phyloP scores from a whole-genome alignment of 2,329 filamentous ascomycete species.

The Trichoderma endophyticum region DNA sequence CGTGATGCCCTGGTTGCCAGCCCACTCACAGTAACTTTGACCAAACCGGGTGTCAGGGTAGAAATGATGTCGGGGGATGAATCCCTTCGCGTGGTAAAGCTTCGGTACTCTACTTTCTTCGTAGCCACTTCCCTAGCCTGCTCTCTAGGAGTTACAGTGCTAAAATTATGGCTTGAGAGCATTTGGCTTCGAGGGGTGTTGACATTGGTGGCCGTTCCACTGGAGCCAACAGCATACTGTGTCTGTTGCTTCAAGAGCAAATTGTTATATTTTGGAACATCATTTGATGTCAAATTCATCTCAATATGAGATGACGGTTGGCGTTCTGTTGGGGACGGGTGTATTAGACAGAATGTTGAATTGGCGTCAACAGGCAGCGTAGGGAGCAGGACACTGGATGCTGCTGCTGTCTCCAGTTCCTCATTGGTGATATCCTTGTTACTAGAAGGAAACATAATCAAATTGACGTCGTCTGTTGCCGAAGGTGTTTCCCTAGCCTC shows the following conservation, averaged over 20 bases:
- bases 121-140: slow-evolving; percentile 8
- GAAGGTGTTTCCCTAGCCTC: slow-evolving; percentile 19
- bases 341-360: slow-evolving; percentile 34
- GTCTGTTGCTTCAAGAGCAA: neutral
- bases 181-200: slow-evolving; percentile 34
- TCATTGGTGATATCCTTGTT: slow-evolving; percentile 19
- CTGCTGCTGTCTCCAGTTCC: slow-evolving; percentile 10
- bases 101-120: neutral
- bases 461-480: slow-evolving; percentile 26
- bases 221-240: slow-evolving; percentile 25
- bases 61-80: slow-evolving; percentile 24
- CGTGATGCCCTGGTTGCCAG: neutral
- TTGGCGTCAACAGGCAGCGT: slow-evolving; percentile 27
- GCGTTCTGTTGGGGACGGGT: slow-evolving; percentile 35
- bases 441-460: slow-evolving; percentile 27
- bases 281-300: slow-evolving; percentile 23
- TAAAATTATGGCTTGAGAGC: slow-evolving; percentile 28
- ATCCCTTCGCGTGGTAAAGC: neutral
- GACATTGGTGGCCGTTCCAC: slow-evolving; percentile 35
- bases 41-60: neutral
- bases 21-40: neutral
- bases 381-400: slow-evolving; percentile 9
- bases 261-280: slow-evolving; percentile 15
- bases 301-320: slow-evolving; percentile 38
- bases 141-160: slow-evolving; percentile 20